Conservation (phyloP, 2,329 filamentous ascomycete species). For the Neophaeococcomyces mojaviensis region DNA sequence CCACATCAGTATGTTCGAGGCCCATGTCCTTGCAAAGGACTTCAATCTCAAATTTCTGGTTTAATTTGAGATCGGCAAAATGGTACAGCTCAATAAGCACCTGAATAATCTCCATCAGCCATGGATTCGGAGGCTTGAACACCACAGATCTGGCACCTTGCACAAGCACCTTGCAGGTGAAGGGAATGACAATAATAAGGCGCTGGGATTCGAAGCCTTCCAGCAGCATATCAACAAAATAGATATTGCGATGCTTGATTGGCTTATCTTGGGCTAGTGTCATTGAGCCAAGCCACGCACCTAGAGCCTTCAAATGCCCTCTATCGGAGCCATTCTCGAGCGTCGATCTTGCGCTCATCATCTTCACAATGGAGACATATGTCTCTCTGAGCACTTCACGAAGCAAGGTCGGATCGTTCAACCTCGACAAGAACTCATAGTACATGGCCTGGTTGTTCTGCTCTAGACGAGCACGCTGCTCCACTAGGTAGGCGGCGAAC, state of each 20-base stretch:
- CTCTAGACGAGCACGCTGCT: constrained; percentile 93
- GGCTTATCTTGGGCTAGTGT: constrained; percentile 91
- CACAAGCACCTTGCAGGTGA: constrained; percentile 89
- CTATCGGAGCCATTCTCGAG: constrained; percentile 78
- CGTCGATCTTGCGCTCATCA: constrained; percentile 85
- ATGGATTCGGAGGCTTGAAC: constrained; percentile 91
- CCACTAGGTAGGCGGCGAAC: constrained; percentile 92
- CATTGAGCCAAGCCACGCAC: constrained; percentile 84
- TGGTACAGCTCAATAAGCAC: constrained; percentile 90
- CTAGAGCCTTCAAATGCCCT: constrained; percentile 84
- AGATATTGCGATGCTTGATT: constrained; percentile 92
- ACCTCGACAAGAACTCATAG: constrained; percentile 75
- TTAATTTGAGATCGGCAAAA: constrained; percentile 85
- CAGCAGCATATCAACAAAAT: constrained; percentile 89
- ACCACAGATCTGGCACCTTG: constrained; percentile 79
- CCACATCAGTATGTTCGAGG: constrained; percentile 85
- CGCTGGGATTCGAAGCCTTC: constrained; percentile 91
- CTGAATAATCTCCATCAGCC: constrained; percentile 92
- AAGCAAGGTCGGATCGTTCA: constrained; percentile 73
- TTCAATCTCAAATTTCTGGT: constrained; percentile 97
- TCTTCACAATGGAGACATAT: constrained; percentile 73
- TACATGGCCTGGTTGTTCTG: constrained; percentile 95
- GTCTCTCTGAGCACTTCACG: constrained; percentile 88
- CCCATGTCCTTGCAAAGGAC: constrained; percentile 88
- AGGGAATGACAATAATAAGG: constrained; percentile 85